phyloP scores from a whole-genome alignment of 148 eudicot genomes.

The Persicaria tinctoria region DNA sequence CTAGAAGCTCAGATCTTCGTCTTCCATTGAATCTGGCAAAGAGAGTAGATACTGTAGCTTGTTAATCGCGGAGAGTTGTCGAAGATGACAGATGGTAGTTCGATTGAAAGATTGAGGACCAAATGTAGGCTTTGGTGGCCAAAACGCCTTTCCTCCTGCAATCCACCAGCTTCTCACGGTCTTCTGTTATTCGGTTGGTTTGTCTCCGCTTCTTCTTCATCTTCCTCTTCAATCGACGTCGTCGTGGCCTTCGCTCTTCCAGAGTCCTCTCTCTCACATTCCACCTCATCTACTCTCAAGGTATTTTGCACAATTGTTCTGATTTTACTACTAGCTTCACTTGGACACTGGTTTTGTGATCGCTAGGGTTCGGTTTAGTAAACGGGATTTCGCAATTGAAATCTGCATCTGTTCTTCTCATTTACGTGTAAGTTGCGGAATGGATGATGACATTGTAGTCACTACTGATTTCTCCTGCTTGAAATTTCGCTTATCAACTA shows the following conservation, averaged over 20 bases:
- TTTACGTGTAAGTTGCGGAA: constrained; percentile 1
- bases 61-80: neutral
- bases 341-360: neutral
- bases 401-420: neutral
- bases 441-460: too few relatives aligned
- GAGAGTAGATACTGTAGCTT: neutral
- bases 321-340: neutral
- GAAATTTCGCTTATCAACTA: too few relatives aligned
- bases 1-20: neutral
- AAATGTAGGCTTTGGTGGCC: constrained; percentile 97
- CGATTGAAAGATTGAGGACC: neutral
- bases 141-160: constrained; percentile 26
- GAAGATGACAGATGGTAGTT: constrained; percentile 4
- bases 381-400: neutral
- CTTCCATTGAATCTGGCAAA: neutral
- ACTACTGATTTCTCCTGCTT: too few relatives aligned
- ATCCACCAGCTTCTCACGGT: constrained; percentile 12
- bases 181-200: constrained; percentile 79
- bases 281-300: constrained; percentile 29
- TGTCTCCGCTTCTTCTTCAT: constrained; percentile 25
- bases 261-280: constrained; percentile 29
- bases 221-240: constrained; percentile 50
- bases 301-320: constrained; percentile 18
- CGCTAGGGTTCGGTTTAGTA: neutral
- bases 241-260: constrained; percentile 69